Base-by-base conservation (phyloP, 2,329 filamentous ascomycete species). In the Aphanoascus verrucosus region DNA sequence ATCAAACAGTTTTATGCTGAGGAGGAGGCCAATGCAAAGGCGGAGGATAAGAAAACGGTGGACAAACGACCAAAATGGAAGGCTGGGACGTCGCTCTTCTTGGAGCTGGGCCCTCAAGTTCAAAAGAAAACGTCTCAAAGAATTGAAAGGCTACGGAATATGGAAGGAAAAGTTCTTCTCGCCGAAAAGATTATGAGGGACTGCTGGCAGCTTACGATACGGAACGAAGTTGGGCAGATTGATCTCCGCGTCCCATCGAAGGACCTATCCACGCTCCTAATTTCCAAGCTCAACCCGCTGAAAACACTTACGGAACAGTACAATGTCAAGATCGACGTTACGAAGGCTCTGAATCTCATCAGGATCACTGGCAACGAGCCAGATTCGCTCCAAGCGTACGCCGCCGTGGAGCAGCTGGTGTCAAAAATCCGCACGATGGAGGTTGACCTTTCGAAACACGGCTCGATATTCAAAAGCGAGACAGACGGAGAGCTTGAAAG, bases 181-280 rank as follows among this genome's bases (percentile, higher is more conserved):
- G 63, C 63, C 14, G 68, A 72, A 55, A 62, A 51, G 34, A 66
- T 72, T 34, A 61, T 71, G 45, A 66, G 69, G 38, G 63, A 70
- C 41, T 69, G 64, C 59, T 72, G 69, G 69, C 55, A 67, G 32
- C 57, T 72, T 19, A 64, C 63, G 3, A 54, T 69, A 31, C 38
- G 53, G 12, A 62, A 61, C 20, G 68, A 71, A 54, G 53, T 64
- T 47, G 69, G 69, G 7, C 68, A 69, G 49, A 49, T 70, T 41
- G 67, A 70, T 49, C 59, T 72, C 5, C 61, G 57, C 14, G 56
- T 72, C 12, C 60, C 63, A 6, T 49, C 60, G 11, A 55, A 59
- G 6, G 56, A 56, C 5, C 56, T 72, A 17, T 61, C 61, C 5
- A 53, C 71, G 19, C 63, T 72, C 9, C 51, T 66, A 12, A 58